Conservation (phyloP, 768 basidiomycete species). For the Naganishia kalamii region DNA sequence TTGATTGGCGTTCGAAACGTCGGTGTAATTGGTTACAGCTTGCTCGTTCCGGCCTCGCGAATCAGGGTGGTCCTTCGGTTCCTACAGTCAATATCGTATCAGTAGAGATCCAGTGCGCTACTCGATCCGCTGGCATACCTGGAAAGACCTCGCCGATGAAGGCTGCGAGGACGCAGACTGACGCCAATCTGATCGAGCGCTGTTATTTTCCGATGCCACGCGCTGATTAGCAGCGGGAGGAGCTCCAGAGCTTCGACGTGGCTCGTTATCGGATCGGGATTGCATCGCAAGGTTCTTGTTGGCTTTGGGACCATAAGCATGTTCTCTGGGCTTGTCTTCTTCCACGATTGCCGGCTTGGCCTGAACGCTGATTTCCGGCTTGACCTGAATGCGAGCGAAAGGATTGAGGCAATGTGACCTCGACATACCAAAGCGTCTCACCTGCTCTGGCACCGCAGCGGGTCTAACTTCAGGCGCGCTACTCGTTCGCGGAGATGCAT, state of each 20-base stretch:
- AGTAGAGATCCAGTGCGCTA: too few relatives aligned
- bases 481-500: neutral
- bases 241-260: neutral
- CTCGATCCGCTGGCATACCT: neutral
- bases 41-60: too few relatives aligned
- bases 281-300: neutral
- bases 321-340: neutral
- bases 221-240: neutral
- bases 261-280: neutral
- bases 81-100: too few relatives aligned
- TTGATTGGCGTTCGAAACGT: too few relatives aligned
- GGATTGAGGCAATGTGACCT: neutral
- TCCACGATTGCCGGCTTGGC: neutral
- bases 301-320: neutral
- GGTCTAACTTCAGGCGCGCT: neutral
- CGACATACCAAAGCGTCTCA: neutral
- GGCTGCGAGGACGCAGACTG: neutral
- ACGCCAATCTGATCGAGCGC: neutral
- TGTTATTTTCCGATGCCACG: neutral
- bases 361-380: neutral
- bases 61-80: too few relatives aligned
- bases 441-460: neutral
- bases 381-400: too few relatives aligned
- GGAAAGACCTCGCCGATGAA: neutral
- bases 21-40: too few relatives aligned